Base-by-base conservation (phyloP, 1,284 basidiomycete species). In the Fistulinella staudtii region DNA sequence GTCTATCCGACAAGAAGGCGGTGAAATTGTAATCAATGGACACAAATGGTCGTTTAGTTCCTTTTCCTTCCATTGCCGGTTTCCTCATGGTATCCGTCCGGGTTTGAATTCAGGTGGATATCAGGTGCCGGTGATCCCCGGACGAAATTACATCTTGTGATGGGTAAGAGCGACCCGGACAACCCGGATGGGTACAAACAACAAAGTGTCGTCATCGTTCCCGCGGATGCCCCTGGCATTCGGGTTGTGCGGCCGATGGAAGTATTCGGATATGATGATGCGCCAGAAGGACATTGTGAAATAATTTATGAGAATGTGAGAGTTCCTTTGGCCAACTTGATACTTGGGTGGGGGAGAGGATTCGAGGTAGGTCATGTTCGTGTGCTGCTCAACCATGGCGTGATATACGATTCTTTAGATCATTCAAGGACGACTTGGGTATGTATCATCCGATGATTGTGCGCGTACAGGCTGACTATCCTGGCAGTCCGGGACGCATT, bases 401-500 rank as follows among this genome's bases (percentile, higher is more conserved):
- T 36, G 14, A 28, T 30, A 20, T 10, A 18, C 9, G 24, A 21
- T 8, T 21, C 44, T 43, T 24, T 51, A 92, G 80, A 96, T 99
- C 58, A 93, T 98, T 53, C 95, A 98, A 79, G 95, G 94, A 27
- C 86, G 95, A 57, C 83, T 99, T 43, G 95, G 94, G 88, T 89
- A 61, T 49, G 76, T 64, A 24, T 44, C 24, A 45, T 37, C 6
- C 25, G 10, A 14, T 14, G 9, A 5, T 41, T 20, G 31, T 23
- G 35, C 5, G 25, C n/a, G 29, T 30, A 38, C 15, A 41, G 4
- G 23, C 25, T 45, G 23, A 36, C 43, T 9, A 51, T 36, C 39
- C 45, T 48, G 35, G 53, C 28, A 88, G 89, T 36, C 95, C 95
- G 45, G 95, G 95, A 20, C 85, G 96, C 45, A 89, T 98, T 57